These are phyloP conservation scores for Sequoiadendron giganteum DNA, from an alignment of 75 land plant species.

Conservation along the genomic window DNA sequence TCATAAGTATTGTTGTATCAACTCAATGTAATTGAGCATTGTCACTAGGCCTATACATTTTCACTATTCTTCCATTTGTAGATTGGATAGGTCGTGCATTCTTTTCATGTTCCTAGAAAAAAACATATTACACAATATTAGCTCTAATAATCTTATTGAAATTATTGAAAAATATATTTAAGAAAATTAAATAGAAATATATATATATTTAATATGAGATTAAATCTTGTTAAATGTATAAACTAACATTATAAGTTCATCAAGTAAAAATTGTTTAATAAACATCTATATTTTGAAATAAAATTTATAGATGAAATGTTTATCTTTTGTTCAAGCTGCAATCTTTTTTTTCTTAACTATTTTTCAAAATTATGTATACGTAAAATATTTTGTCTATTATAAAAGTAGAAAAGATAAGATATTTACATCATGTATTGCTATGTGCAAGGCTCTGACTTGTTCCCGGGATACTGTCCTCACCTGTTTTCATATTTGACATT, in stretches of 20 bases:
- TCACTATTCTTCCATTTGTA: slow-evolving; percentile 7
- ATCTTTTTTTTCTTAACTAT: not conserved
- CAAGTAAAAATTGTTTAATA: no score
- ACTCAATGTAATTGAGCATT: not conserved
- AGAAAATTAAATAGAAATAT: no score
- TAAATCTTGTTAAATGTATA: not conserved
- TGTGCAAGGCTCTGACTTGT: slow-evolving; percentile 15
- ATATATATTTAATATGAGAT: no score
- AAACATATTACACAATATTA: not conserved
- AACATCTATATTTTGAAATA: no score
- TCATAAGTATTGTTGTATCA: no score
- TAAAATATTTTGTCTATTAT: no score
- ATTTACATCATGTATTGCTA: slow-evolving; percentile 24
- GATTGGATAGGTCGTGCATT: slow-evolving; percentile 20
- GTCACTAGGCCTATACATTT: slow-evolving; percentile 4
- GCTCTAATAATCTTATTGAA: not conserved
- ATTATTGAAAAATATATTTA: not conserved
- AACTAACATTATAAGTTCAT: no score
- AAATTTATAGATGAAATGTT: no score
- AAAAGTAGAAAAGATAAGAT: not conserved
- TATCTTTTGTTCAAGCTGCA: no score
- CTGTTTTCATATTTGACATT: slow-evolving; percentile 1
- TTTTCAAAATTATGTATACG: no score
- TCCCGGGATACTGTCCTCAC: slow-evolving; percentile 16
- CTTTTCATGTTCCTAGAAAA: slow-evolving; percentile 14